Conservation (phyloP, 179 eudicot species). For the Dionaea muscipula region DNA sequence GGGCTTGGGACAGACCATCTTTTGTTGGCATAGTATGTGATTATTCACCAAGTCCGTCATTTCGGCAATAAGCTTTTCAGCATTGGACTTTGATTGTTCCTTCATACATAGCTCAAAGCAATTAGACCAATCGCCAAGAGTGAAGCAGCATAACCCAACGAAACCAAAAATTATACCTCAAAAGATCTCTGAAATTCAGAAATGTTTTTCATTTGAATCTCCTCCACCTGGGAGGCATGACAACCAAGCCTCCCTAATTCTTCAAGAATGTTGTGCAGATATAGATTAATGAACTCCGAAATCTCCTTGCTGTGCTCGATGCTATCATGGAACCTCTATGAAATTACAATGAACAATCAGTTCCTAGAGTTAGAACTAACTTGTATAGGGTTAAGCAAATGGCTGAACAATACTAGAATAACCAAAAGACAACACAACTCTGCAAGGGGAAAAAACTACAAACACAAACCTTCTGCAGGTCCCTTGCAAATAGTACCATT, state of each 20-base stretch:
- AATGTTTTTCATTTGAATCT: slow-evolving; percentile 48
- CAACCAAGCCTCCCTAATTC: slow-evolving; percentile 47
- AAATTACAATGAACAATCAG: slow-evolving; percentile 7
- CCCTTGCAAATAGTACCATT: slow-evolving; percentile 76
- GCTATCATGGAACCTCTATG: slow-evolving; percentile 62
- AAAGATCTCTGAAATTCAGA: slow-evolving; percentile 65
- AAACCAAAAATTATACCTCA: slow-evolving; percentile 31
- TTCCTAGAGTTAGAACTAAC: too few species aligned
- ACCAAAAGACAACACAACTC: background rate
- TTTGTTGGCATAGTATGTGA: slow-evolving; percentile 66
- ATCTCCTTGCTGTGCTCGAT: slow-evolving; percentile 41
- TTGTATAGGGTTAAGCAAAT: background rate
- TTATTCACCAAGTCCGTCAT: slow-evolving; percentile 56
- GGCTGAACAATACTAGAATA: background rate
- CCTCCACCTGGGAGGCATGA: slow-evolving; percentile 56
- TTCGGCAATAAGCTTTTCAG: slow-evolving; percentile 81
- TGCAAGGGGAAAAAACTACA: background rate
- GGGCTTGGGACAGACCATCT: slow-evolving; percentile 41
- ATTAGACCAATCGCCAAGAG: slow-evolving; percentile 6
- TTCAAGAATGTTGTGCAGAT: slow-evolving; percentile 49
- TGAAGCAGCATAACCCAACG: background rate
- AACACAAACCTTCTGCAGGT: slow-evolving; percentile 66
- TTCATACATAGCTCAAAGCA: slow-evolving; percentile 15
- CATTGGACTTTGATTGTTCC: slow-evolving; percentile 75
- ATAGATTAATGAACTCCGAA: slow-evolving; percentile 45